Base-by-base conservation (phyloP, 768 basidiomycete genomes). In the Lentinula aciculospora region DNA sequence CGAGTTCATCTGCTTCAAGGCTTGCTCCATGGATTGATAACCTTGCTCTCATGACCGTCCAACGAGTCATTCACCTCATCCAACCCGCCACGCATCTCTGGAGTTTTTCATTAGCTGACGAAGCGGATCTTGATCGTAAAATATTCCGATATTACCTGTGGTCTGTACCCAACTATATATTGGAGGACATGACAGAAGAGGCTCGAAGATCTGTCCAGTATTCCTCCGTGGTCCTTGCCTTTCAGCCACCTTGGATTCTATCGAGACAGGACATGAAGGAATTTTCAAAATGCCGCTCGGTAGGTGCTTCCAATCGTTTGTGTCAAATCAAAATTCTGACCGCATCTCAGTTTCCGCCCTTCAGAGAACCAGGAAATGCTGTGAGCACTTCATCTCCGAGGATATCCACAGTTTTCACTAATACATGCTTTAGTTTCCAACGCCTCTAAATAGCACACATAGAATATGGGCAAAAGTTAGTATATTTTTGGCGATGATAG, bases 211-310 rank as follows among this genome's bases (percentile, higher is more conserved):
- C 64, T 28, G 67, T 69, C 29, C 65, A 66, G 44, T 68, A 60
- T 28, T 68, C 67, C 31, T 73, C 76, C 44, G 69, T 85, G 19
- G 66, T 82, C 3, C 66, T 86, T 40, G 82, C 77, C n/a, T 80
- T 81, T 61, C 83, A 85, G 64, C 80, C 84, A 2, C 82, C 83
- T 5, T 84, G 81, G 79, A 71, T 83, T 23, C 74, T 85, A 40
- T 80, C 80, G 10, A 64, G 66, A n/a, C 73, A 76, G 60, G 82
- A 84, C 63, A 71, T 85, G 60, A 70, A 74, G 62, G 77, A 81
- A 62, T 84, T 86, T 63, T 68, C 76, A 2, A 69, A 73, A 61
- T 74, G 79, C 57, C 68, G 63, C 64, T 70, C 76, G 57, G 78
- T 80, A 51, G 63, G 74, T 51, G 15, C 8, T 48, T n/a, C 47